These are phyloP conservation scores for Stagonosporopsis tanaceti DNA, from an alignment of 2,329 filamentous ascomycete species.

Conservation along the genomic window DNA sequence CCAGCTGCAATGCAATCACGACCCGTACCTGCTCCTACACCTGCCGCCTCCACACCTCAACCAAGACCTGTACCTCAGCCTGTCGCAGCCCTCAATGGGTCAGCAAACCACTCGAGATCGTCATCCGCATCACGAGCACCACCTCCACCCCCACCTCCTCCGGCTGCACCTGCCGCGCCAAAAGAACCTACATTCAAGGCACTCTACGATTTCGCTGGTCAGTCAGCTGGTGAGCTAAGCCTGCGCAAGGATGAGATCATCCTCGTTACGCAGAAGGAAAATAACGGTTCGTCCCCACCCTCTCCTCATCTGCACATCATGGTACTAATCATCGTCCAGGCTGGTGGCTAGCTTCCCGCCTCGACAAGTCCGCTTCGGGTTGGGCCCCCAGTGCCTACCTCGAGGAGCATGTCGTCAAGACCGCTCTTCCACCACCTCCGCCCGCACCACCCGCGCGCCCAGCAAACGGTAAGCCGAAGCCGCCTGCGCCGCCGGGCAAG, in stretches of 20 bases:
- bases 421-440: conserved; percentile 63
- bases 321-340: conserved; percentile 62
- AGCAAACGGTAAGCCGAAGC: conserved; percentile 73
- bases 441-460: conserved; percentile 63
- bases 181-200: conserved; percentile 85
- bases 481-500: conserved; percentile 81
- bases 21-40: conserved; percentile 40
- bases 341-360: conserved; percentile 92
- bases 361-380: conserved; percentile 73
- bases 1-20: conserved; percentile 54
- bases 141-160: conserved; percentile 69
- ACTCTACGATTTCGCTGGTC: conserved; percentile 88
- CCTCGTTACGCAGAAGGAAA: conserved; percentile 91
- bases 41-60: conserved; percentile 38
- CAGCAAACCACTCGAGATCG: conserved; percentile 54
- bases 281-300: conserved; percentile 74
- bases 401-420: conserved; percentile 72
- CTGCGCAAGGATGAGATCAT: conserved; percentile 82
- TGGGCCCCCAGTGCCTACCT: conserved; percentile 97
- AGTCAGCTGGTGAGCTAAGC: conserved; percentile 84
- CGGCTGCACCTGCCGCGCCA: conserved; percentile 66
- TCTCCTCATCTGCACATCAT: conserved; percentile 2
- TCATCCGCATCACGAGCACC: conserved; percentile 57
- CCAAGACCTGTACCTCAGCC: conserved; percentile 62
- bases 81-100: conserved; percentile 61